Evolutionary conservation across 257 asterid genomes (phyloP), one percentile per base, ranked within the genome.

Genomic region (Coffea eugenioides): DNA sequence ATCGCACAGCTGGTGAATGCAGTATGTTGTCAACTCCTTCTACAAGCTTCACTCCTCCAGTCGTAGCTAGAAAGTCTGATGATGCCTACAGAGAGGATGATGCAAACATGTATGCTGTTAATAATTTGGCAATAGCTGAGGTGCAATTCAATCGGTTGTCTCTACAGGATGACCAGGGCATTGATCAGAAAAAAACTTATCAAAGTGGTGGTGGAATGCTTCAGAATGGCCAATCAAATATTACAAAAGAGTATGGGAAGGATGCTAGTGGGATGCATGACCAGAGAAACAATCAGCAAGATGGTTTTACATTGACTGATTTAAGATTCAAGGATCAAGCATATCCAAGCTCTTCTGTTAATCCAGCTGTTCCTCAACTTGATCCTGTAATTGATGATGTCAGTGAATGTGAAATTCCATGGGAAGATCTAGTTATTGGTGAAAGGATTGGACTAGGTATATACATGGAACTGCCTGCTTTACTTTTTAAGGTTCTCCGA

Each of bases 371-470:
- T n/a, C 86, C 81, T 73, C 79, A 75, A 79, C 87, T 82, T 84
- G 87, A 90, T 89, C 88, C 95, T 51, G 90, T 88, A 72, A 92
- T 92, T 84, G 99, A 94, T 88, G 99, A 92, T 83, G 99, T 96
- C 83, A 93, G 92, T 87, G 94, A 95, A 18, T 94, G 97, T 83
- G 99, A 96, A 88, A 96, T 96, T 81, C 94, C 91, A 69, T 96
- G 99, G 99, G 98, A 96, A 87, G 95, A 92, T 87, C 97, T 96
- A 83, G 97, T 85, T 69, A 88, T 96, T 71, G 98, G 97, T 80
- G 99, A 94, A 87, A 90, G 99, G 85, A 96, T 96, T 83, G 99
- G 99, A 76, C 91, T 96, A 88, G 99, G 99, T 96, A 94, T 64
- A 90, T 74, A 49, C 77, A 79, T 59, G 36, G 69, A 43, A 77